Evolutionary conservation across 2,329 filamentous ascomycete species (phyloP), one percentile per base, ranked within the genome.

Genomic region (Aureobasidium sp.): DNA sequence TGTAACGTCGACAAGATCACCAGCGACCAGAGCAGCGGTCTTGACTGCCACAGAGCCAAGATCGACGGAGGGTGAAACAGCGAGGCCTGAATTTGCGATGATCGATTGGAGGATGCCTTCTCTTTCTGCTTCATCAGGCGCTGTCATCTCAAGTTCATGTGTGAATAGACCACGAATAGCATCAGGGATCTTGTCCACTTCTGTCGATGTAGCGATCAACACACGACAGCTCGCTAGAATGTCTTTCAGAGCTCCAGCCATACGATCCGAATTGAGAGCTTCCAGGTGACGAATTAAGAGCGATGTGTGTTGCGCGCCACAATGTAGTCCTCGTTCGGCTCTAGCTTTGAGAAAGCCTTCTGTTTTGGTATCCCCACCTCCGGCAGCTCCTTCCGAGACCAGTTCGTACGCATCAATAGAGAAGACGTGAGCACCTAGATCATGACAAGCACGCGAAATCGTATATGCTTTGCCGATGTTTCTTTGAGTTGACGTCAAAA

Each of bases 21-120:
- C 94, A 24, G 94, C 94, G 3, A 99, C 94, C 8, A 99, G 81
- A 1, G 94, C 94, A 7, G 94, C 94, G 9, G 94, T 99, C 78
- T 97, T 97, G 56, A 99, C 82, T 0, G 94, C 94, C 17, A 99
- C 87, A 10, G 87, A 86, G 65, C 86, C 84, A 5, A 99, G 80
- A 62, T 97, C 92, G 3, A 97, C 90, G 56, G 92, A 88, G 0
- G 88, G 84, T 20, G 92, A 89, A 1, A 97, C 77, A n/a, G 84
- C 82, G 26, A 96, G 82, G 2, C 89, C 87, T 32, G 86, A 84
- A 63, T 91, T 87, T 37, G 89, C 83, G 37, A 97, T 83, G 39
- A 95, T 89, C 64, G 86, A 87, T 57, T 84, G 84, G 9, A 99
- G 77, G 51, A 97, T 94, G 2, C 88, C 89, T 76, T 96, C 92